Evolutionary conservation across 305 asterid species (phyloP), one percentile per base, ranked within the genome.

Genomic region (Fraxinus nigra): DNA sequence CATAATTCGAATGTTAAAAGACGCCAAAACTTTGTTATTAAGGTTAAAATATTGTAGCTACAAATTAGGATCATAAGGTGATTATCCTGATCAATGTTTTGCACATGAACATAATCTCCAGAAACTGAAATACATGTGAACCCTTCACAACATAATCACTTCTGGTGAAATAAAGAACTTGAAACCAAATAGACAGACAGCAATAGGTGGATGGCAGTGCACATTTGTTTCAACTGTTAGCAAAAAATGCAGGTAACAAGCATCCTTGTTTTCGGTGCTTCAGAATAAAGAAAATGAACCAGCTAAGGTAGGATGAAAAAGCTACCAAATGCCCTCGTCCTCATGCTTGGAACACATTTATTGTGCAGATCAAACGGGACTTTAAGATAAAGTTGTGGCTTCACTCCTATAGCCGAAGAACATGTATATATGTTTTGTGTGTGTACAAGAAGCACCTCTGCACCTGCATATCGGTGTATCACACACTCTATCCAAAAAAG

Each of bases 311-410:
- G 51, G 35, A 65, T 67, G 76, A 80, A 61, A 76, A 38, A 46
- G 14, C 34, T n/a, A 72, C 51, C 65, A 43, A 46, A 35, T 1
- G 75, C 4, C 72, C 73, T 80, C 51, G 72, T 80, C 72, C 22
- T 14, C 35, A n/a, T 81, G 51, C 32, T 6, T 18, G 61, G 32
- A 32, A 75, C 46, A 46, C 32, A n/a, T 67, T 38, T 67, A 3
- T n/a, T 14, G 67, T 70, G 77, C 78, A 70, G 61, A 18, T 85
- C 79, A 82, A 37, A 77, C 74, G n/a, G 67, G 84, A 69, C 20
- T 79, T 79, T 84, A 33, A 75, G 82, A 20, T 85, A 85, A 83
- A 83, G 83, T 78, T 84, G 87, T 2, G 18, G 84, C 6, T 67
- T 32, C 34, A 10, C n/a, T 28, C 37, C 33, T 16, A 16, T 18